Evolutionary conservation across 768 basidiomycete species (phyloP), one percentile per base, ranked within the genome.

Genomic region (Rhodotorula graminis): DNA sequence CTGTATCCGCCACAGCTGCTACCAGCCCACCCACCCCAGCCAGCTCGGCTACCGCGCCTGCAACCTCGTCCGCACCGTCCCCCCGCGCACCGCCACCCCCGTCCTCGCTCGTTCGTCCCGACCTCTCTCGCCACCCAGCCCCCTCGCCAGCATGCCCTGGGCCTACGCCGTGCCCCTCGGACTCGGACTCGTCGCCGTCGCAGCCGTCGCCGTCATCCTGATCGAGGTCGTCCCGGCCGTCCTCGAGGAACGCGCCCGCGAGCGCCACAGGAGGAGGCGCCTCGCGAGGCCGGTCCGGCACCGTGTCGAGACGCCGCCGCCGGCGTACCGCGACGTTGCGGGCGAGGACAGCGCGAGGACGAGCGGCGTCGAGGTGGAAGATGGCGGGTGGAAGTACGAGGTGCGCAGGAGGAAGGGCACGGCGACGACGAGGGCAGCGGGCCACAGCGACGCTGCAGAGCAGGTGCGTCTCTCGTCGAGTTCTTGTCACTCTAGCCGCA

Each of bases 201-300:
- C 57, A 25, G 62, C 68, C 19, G 49, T 69, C 61, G 50, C 55
- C 25, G 23, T 69, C 55, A 37, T 69, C 68, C 49, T 67, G 15
- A 25, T 61, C 57, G 67, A 68, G 42, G 60, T 68, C 37, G 16
- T 68, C 2, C 67, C 67, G 2, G 33, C 37, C 11, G 11, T 69
- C 18, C 52, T 69, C 55, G 61, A 69, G 29, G 61, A 61, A 6
- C 61, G 27, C 31, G 14, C 29, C 16, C 61, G 47, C n/a, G 31
- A 33, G 19, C 61, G 61, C 16, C 44, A 59, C 10, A 37, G 58
- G 33, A 25, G 50, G 50, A 21, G 58, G 3, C 57, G 57, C 7
- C 2, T 58, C 15, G 57, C 33, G 37, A 25, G 40, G 7, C 58
- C n/a, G 6, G 50, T 52, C 10, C 23, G 50, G 0, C 23, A 23